Evolutionary conservation across 192 early-diverging fungal species (phyloP), one percentile per base, ranked within the genome.

Genomic region (Backusella psychrophila): DNA sequence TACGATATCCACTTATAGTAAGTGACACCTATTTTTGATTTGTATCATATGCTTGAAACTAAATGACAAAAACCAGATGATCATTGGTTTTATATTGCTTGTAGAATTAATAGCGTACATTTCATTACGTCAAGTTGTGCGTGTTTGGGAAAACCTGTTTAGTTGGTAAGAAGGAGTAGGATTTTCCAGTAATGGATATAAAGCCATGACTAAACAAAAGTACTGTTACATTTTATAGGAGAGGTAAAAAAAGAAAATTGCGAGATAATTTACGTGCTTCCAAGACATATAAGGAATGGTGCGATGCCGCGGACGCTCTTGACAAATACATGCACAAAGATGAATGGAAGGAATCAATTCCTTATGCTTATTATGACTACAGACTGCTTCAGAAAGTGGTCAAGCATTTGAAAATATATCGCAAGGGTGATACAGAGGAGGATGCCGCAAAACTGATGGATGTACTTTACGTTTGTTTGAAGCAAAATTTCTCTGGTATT

Each of bases 401-500:
- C 36, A 78, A 81, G 69, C 85, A 85, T 72, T 46, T 89, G 4
- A 77, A 59, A 9, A 74, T 63, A 33, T 85, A 84, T 29, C 73
- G 85, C 23, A 49, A 82, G 26, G 49, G 66, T 4, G 74, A 85
- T 66, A 68, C 83, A 33, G 46, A 78, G 23, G 81, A 84, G 21
- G 77, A 79, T 36, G 82, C 78, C 8, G n/a, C 66, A 15, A 80
- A 75, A 23, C 82, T 88, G 33, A 87, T 89, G 73, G 85, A 87
- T 72, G 76, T 86, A 26, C 78, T 91, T 4, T 82, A 85, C 8
- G 86, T 83, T 44, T 91, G 89, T 15, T 87, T 92, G 72, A 96
- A 93, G 73, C 80, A 85, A 69, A 94, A 96, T 78, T 89, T 94
- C 78, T 93, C 88, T 29, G 92, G 92, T 8, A 85, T 94, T 35